Conservation (phyloP, 306 rosid genomes). For the Urtica urens region DNA sequence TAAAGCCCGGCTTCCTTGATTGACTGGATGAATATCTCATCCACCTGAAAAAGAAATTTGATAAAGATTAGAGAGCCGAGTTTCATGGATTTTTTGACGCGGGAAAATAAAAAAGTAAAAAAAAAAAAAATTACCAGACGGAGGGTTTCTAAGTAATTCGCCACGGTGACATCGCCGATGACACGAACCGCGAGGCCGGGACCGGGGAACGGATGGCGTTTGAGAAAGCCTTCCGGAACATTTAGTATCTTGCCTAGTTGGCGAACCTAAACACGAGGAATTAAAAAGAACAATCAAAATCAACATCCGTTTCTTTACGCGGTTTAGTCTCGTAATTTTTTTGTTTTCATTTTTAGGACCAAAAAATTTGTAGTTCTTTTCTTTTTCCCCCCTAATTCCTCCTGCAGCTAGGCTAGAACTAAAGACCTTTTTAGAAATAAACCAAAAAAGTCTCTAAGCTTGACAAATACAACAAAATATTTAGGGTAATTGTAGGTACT, state of each 20-base stretch:
- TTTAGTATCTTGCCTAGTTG: constrained; percentile 64
- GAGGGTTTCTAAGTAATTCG: constrained; percentile 69
- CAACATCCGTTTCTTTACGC: too few species aligned
- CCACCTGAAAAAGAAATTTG: constrained; percentile 41
- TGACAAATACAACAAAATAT: too few species aligned
- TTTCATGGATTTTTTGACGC: neutral
- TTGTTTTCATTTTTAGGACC: too few species aligned
- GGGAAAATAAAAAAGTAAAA: neutral
- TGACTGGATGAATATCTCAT: constrained; percentile 76
- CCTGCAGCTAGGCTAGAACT: too few species aligned
- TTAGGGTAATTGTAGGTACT: too few species aligned
- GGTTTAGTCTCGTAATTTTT: too few species aligned
- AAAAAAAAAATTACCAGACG: constrained; percentile 46
- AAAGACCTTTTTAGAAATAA: too few species aligned
- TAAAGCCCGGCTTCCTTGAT: constrained; percentile 53
- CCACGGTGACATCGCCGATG: constrained; percentile 78
- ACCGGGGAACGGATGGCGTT: constrained; percentile 95
- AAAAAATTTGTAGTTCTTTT: too few species aligned
- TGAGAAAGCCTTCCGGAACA: constrained; percentile 70
- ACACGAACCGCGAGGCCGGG: constrained; percentile 97
- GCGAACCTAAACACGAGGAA: constrained; percentile 63
- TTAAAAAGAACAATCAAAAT: constrained; percentile 2
- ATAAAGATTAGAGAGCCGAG: too few species aligned
- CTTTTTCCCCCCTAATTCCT: too few species aligned
- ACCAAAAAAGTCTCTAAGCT: too few species aligned